Evolutionary conservation across 306 rosid species (phyloP).

Genomic region (Acacia crassicarpa): DNA sequence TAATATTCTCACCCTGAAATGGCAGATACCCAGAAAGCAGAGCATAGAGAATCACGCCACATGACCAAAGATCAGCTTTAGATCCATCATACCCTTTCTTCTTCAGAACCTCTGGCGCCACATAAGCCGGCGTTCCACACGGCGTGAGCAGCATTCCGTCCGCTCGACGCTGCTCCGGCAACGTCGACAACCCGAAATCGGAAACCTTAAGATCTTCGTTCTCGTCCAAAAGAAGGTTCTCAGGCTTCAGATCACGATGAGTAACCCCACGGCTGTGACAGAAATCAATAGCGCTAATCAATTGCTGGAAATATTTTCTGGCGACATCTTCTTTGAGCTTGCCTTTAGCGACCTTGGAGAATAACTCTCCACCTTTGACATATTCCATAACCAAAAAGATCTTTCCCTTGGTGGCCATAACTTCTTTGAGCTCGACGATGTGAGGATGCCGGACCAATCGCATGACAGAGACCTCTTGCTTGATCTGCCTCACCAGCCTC

Average conservation of each 20-base stretch:
- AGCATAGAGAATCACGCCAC: conserved; percentile 72
- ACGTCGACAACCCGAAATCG: conserved; percentile 75
- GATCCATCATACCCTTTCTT: conserved; percentile 83
- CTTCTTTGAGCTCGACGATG: conserved; percentile 77
- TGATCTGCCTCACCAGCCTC: conserved; percentile 65
- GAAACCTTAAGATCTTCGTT: conserved; percentile 72
- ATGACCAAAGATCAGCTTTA: conserved; percentile 82
- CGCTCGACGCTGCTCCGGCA: conserved; percentile 64
- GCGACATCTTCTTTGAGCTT: conserved; percentile 62
- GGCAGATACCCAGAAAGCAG: conserved; percentile 68
- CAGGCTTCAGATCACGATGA: conserved; percentile 84
- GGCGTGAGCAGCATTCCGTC: conserved; percentile 82
- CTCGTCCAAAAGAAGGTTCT: conserved; percentile 68
- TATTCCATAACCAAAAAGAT: conserved; percentile 74
- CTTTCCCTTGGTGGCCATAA: conserved; percentile 78
- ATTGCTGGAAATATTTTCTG: conserved; percentile 68
- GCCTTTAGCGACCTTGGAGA: conserved; percentile 54
- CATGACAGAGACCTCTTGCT: conserved; percentile 79
- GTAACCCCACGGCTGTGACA: conserved; percentile 87
- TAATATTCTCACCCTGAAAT: conserved; percentile 65
- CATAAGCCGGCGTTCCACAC: conserved; percentile 87
- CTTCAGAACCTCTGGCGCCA: conserved; percentile 80
- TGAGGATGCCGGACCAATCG: conserved; percentile 69
- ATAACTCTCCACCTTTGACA: conserved; percentile 69
- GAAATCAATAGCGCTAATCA: conserved; percentile 68